phyloP scores from a whole-genome alignment of 805 yeast genomes.

The Metschnikowia baotianmanensis region DNA sequence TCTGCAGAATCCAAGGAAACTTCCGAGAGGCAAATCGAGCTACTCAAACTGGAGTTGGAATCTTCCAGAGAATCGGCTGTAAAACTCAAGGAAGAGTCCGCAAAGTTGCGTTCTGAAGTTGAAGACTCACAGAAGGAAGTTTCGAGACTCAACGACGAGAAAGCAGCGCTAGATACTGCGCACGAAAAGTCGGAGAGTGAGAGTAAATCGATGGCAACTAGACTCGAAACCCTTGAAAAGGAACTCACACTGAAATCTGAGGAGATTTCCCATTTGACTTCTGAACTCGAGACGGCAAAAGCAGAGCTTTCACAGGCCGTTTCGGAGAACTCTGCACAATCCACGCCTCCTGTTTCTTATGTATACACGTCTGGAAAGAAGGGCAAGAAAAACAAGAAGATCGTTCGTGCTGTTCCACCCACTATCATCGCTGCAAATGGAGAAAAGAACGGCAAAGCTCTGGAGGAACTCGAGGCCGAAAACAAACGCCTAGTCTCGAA shows the following conservation, averaged over 20 bases:
- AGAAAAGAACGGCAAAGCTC: background rate
- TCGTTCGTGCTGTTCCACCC: background rate
- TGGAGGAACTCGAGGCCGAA: conserved; percentile 1
- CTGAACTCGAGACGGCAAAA: background rate
- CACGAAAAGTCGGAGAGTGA: background rate
- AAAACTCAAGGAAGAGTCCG: background rate
- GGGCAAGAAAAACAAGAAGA: conserved; percentile 4
- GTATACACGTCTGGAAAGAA: background rate
- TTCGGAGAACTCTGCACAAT: background rate
- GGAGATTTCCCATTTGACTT: conserved; percentile 1
- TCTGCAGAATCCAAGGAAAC: background rate
- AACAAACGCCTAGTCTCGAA: background rate
- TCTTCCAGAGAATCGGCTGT: background rate
- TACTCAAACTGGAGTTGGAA: conserved; percentile 1
- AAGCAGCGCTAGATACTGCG: background rate
- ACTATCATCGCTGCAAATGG: background rate
- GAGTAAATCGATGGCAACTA: background rate
- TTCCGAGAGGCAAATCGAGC: background rate
- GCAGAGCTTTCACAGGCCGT: conserved; percentile 1
- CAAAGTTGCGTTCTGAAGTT: background rate
- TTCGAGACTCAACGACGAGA: background rate
- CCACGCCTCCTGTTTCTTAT: background rate
- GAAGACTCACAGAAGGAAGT: background rate
- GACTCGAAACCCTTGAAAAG: conserved; percentile 1
- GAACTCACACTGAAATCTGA: conserved; percentile 2